phyloP scores from a whole-genome alignment of 2,329 filamentous ascomycete species.

The Endoconidiophora laricicola region DNA sequence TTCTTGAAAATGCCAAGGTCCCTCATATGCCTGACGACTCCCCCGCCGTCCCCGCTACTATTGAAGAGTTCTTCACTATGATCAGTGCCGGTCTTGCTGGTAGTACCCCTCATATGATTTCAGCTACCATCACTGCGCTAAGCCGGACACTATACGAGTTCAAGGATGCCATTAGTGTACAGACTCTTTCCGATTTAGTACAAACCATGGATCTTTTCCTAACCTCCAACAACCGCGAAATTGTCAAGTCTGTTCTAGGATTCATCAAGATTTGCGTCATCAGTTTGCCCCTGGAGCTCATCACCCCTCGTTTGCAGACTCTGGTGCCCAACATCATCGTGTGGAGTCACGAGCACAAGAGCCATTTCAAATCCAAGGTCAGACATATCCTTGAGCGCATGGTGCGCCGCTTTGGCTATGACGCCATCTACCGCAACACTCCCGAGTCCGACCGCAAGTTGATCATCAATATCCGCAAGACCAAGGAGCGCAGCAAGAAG shows the following conservation, averaged over 20 bases:
- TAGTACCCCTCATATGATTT: constrained; percentile 91
- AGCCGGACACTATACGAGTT: constrained; percentile 91
- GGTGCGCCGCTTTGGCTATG: constrained; percentile 77
- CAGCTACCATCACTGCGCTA: constrained; percentile 86
- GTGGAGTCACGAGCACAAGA: constrained; percentile 97
- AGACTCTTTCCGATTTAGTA: constrained; percentile 67
- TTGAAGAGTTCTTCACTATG: constrained; percentile 98
- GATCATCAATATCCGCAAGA: constrained; percentile 88
- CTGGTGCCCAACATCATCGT: constrained; percentile 82
- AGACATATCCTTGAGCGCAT: constrained; percentile 96
- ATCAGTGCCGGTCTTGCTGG: constrained; percentile 88
- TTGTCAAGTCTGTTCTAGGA: constrained; percentile 82
- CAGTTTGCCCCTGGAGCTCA: constrained; percentile 60
- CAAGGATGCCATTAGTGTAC: constrained; percentile 48
- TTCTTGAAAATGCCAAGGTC: constrained; percentile 73
- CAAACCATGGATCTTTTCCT: constrained; percentile 93
- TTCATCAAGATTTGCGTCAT: constrained; percentile 96
- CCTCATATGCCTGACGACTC: constrained; percentile 73
- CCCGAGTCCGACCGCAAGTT: constrained; percentile 81
- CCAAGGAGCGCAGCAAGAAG: constrained; percentile 75
- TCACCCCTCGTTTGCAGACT: constrained; percentile 58
- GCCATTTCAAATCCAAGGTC: constrained; percentile 89
- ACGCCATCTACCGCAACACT: constrained; percentile 61
- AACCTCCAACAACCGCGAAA: constrained; percentile 90
- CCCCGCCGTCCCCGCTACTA: constrained; percentile 56